phyloP scores from a whole-genome alignment of 2,329 filamentous ascomycete species.

The Cladosporium sp. region DNA sequence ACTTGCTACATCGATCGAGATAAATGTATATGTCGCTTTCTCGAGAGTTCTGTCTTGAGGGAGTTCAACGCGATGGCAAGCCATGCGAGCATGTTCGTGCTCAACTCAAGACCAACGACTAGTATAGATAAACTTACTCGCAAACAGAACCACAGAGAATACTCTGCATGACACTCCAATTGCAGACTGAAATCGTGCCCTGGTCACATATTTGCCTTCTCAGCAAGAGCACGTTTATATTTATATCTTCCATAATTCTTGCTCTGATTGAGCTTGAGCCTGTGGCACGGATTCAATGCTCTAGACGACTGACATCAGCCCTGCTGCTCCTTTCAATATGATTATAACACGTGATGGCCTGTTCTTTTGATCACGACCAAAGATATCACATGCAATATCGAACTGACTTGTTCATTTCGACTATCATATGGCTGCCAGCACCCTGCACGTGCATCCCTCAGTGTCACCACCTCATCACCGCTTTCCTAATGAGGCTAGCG shows the following conservation, averaged over 20 bases:
- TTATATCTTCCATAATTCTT: neutral
- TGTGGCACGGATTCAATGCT: neutral
- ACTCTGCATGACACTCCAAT: neutral
- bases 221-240: neutral
- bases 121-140: neutral
- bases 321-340: neutral
- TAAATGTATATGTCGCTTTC: neutral
- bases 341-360: neutral
- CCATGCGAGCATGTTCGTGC: neutral
- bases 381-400: neutral
- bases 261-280: neutral
- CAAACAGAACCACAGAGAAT: too few relatives aligned
- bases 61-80: neutral
- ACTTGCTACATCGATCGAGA: too few relatives aligned
- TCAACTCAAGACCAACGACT: neutral
- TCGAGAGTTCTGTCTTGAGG: neutral
- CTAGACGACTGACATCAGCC: neutral
- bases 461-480: neutral
- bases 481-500: neutral
- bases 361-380: neutral
- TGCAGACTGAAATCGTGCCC: neutral
- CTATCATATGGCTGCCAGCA: neutral
- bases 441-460: neutral
- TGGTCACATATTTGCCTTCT: neutral
- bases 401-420: neutral